A percentile compares a stretch with the other conserved stretches of the same genome.
phyloP scores from a whole-genome alignment of 108 stramenopile genomes.

The Aurantiochytrium sp. region DNA sequence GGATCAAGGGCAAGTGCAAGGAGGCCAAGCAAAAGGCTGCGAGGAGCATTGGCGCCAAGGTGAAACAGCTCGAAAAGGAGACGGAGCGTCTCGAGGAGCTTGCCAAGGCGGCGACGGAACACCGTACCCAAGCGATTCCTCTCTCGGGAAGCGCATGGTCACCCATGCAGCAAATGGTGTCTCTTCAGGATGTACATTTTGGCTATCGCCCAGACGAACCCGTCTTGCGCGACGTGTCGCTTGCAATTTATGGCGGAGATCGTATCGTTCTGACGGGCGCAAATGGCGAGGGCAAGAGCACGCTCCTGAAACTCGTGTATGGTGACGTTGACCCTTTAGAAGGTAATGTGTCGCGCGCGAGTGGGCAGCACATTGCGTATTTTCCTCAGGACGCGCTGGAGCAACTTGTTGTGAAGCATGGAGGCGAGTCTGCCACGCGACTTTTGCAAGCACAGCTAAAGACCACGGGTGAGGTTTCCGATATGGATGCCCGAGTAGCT shows the following conservation, averaged over 20 bases:
- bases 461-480: neutral
- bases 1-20: conserved; percentile 50
- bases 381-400: neutral
- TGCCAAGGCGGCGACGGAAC: conserved; percentile 20
- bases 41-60: conserved; percentile 45
- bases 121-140: conserved; percentile 32
- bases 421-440: neutral
- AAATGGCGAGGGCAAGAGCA: conserved; percentile 57
- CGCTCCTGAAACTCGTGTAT: conserved; percentile 42
- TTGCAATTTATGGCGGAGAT: conserved; percentile 35
- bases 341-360: neutral
- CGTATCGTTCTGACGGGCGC: conserved; percentile 43
- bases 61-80: conserved; percentile 35
- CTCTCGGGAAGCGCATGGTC: conserved; percentile 28
- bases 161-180: conserved; percentile 17
- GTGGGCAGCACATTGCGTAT: neutral
- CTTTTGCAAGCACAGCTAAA: neutral
- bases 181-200: conserved; percentile 40
- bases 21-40: conserved; percentile 62
- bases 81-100: conserved; percentile 27
- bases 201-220: conserved; percentile 10
- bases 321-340: conserved; percentile 22
- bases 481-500: neutral
- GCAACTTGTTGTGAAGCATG: neutral
- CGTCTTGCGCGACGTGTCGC: conserved; percentile 44